phyloP scores from a whole-genome alignment of 768 basidiomycete species.

The Fistulinella prunicolor region DNA sequence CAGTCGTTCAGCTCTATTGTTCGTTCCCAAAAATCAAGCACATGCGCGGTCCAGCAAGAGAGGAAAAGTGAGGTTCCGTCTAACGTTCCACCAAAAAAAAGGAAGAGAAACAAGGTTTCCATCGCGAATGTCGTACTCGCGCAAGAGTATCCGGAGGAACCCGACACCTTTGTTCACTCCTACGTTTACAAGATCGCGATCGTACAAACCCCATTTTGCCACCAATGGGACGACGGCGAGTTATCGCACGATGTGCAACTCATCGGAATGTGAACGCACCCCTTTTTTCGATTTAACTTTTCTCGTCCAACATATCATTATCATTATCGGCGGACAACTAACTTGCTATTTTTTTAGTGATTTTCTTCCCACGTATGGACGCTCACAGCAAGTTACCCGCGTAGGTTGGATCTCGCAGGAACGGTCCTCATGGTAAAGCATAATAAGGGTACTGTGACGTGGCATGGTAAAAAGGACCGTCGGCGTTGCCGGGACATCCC shows the following conservation, averaged over 20 bases:
- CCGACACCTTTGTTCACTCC: neutral
- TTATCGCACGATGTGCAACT: neutral
- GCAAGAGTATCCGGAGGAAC: neutral
- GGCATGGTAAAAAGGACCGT: conserved; percentile 6
- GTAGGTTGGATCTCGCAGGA: neutral
- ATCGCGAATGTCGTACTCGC: neutral
- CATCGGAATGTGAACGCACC: neutral
- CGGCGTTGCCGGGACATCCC: neutral
- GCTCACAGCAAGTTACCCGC: neutral
- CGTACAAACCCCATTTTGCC: neutral
- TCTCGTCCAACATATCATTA: neutral
- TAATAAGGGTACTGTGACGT: conserved; percentile 7
- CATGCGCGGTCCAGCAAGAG: neutral
- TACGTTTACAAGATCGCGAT: neutral
- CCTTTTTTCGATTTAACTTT: neutral
- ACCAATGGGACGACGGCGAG: neutral
- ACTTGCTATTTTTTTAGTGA: neutral
- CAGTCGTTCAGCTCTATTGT: neutral
- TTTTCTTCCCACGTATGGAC: neutral
- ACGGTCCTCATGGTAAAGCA: neutral
- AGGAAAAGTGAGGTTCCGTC: too few species aligned
- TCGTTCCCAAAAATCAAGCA: neutral
- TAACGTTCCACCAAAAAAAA: too few species aligned
- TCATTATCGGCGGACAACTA: neutral
- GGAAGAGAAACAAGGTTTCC: neutral